phyloP scores from a whole-genome alignment of 208 protist genomes.

The Herpetomonas samuelpessoai region DNA sequence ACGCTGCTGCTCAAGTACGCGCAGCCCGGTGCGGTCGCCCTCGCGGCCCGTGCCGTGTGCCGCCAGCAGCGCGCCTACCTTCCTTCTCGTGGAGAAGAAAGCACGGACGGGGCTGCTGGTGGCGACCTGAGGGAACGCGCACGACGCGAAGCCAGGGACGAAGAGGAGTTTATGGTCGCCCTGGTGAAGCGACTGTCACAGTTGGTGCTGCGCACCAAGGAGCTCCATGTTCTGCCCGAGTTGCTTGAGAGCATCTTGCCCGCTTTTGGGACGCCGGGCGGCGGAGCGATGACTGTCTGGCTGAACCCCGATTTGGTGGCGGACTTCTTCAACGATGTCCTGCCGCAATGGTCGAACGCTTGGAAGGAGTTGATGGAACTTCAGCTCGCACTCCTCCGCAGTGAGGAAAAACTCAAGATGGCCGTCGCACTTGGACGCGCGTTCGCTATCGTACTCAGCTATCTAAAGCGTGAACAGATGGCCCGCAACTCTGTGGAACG shows the following conservation, averaged over 20 bases:
- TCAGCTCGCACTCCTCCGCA: conserved; percentile 42
- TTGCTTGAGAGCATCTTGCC: conserved; percentile 36
- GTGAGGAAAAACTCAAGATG: conserved; percentile 36
- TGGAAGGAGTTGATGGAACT: conserved; percentile 85
- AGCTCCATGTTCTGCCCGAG: conserved; percentile 37
- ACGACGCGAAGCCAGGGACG: conserved; percentile 8
- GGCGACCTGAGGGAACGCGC: neutral
- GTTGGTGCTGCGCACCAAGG: conserved; percentile 45
- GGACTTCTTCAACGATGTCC: conserved; percentile 42
- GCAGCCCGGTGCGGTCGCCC: conserved; percentile 14
- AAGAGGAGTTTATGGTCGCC: conserved; percentile 49
- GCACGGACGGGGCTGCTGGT: neutral
- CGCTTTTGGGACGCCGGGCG: neutral
- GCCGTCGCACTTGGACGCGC: conserved; percentile 45
- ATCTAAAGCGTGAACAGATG: conserved; percentile 41
- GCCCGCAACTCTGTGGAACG: neutral
- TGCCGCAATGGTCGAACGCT: conserved; percentile 44
- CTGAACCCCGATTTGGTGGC: conserved; percentile 31
- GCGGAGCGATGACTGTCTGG: conserved; percentile 12
- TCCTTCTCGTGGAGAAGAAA: conserved; percentile 2
- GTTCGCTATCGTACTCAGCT: conserved; percentile 40
- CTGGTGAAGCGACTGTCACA: conserved; percentile 54
- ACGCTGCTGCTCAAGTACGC: conserved; percentile 30
- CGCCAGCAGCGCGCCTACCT: conserved; percentile 26
- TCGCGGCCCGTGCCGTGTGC: conserved; percentile 23